A percentile compares a stretch with the other conserved stretches of the same genome.
Evolutionary conservation across 2,329 filamentous ascomycete genomes (phyloP).

Genomic region (Ceratocystis smalleyi): DNA sequence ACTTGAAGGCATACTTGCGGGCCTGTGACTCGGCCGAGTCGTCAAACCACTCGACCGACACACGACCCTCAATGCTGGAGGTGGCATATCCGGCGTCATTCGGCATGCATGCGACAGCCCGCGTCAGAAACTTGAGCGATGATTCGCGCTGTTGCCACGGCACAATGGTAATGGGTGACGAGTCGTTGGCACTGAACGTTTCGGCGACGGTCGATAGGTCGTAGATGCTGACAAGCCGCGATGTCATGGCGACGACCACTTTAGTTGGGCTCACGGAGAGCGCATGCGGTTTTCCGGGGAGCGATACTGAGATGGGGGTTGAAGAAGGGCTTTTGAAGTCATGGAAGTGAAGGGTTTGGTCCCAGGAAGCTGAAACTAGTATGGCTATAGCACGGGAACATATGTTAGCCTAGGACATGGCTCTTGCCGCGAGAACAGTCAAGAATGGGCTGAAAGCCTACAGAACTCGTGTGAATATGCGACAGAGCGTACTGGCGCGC

Average conservation of each 20-base stretch:
- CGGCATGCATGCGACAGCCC: conserved; percentile 89
- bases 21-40: conserved; percentile 73
- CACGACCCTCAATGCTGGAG: conserved; percentile 81
- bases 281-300: conserved; percentile 81
- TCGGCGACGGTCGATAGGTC: conserved; percentile 55
- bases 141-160: conserved; percentile 92
- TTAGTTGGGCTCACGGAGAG: conserved; percentile 63
- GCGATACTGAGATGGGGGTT: conserved; percentile 48
- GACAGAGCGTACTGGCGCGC: conserved; percentile 64
- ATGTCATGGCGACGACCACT: conserved; percentile 89
- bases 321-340: conserved; percentile 35
- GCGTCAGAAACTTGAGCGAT: conserved; percentile 88
- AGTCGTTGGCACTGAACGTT: conserved; percentile 36
- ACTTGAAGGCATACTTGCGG: conserved; percentile 97
- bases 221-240: conserved; percentile 87
- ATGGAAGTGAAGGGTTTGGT: conserved; percentile 77
- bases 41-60: conserved; percentile 97
- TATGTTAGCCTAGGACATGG: neutral
- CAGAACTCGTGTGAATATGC: conserved; percentile 64
- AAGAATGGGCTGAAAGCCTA: conserved; percentile 24
- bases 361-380: conserved; percentile 85
- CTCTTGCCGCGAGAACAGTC: neutral
- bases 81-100: conserved; percentile 89
- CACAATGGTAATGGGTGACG: conserved; percentile 36
- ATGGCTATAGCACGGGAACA: conserved; percentile 34